phyloP scores from a whole-genome alignment of 305 asterid species.

The Fraxinus dipetala region DNA sequence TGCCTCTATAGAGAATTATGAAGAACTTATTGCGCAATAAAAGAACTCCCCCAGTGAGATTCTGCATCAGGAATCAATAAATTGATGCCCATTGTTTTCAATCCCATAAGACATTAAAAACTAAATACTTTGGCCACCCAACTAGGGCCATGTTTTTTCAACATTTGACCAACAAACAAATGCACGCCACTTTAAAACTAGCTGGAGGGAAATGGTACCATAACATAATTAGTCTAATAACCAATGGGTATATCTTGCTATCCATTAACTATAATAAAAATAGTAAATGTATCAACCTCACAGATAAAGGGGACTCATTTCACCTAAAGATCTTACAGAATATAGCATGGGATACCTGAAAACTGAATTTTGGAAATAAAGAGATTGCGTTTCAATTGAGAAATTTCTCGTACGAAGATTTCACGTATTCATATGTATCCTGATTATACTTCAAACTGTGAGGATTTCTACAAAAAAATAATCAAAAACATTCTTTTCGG shows the following conservation, averaged over 20 bases:
- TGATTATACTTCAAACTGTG: background rate
- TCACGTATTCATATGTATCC: background rate
- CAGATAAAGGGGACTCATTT: background rate
- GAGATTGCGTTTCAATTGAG: background rate
- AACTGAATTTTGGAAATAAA: background rate
- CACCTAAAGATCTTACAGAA: background rate
- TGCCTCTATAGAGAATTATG: conserved; percentile 88
- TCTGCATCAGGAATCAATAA: conserved; percentile 46
- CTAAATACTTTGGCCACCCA: background rate
- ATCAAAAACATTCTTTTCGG: background rate
- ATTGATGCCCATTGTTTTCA: conserved; percentile 8
- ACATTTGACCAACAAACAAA: background rate
- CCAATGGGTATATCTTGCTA: background rate
- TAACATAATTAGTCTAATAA: background rate
- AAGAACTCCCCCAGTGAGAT: conserved; percentile 87
- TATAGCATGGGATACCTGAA: background rate
- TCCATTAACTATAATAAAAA: background rate
- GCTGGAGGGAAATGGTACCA: background rate
- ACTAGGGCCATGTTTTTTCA: background rate
- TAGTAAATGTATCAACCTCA: background rate
- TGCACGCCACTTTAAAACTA: background rate
- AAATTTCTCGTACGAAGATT: background rate
- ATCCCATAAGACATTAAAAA: background rate
- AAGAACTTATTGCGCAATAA: conserved; percentile 80
- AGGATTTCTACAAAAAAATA: background rate